Evolutionary conservation across 2,329 filamentous ascomycete genomes (phyloP), one percentile per base, ranked within the genome.

Genomic region (Penicillium concentricum): DNA sequence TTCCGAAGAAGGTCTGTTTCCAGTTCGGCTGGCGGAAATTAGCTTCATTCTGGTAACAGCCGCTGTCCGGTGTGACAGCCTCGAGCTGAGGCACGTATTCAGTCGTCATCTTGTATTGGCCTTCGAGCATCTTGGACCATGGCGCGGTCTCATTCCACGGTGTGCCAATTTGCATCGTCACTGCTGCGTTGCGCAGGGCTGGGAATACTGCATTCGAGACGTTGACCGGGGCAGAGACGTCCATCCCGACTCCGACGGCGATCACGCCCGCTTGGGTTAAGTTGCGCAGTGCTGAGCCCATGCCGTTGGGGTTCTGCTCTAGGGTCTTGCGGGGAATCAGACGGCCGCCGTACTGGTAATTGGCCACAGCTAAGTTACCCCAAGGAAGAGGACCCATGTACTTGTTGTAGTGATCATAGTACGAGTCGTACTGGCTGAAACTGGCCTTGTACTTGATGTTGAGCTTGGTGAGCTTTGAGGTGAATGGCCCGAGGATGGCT

Each of bases 401-500:
- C 24, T 63, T 60, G 34, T 71, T 62, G 61, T 72, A 76, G 59
- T 72, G 66, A 13, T 72, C 67, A 10, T 73, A 64, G 63, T 75
- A 77, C 6, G 66, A 67, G 26, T 62, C 51, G 50, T 67, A 74
- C 37, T 73, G 47, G 26, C 60, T 67, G 46, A 66, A 69, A 43
- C 62, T 57, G 52, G 63, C 61, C 18, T 57, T 62, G 59, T 76
- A 76, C 7, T 62, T 54, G 59, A 78, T 73, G 34, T 64, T 61
- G n/a, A 74, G 57, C 6, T 60, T 49, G 38, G 75, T 67, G 5
- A 84, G 77, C 16, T 69, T 72, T 12, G 68, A 58, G 28, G 72
- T 66, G 59, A 82, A 79, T 3, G 81, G 79, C 0, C 67, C 58
- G 20, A 85, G 71, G 39, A 81, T 76, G 10, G 67, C 62, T 56